phyloP scores from a whole-genome alignment of 2,329 filamentous ascomycete species.

The Colletotrichum tanaceti region DNA sequence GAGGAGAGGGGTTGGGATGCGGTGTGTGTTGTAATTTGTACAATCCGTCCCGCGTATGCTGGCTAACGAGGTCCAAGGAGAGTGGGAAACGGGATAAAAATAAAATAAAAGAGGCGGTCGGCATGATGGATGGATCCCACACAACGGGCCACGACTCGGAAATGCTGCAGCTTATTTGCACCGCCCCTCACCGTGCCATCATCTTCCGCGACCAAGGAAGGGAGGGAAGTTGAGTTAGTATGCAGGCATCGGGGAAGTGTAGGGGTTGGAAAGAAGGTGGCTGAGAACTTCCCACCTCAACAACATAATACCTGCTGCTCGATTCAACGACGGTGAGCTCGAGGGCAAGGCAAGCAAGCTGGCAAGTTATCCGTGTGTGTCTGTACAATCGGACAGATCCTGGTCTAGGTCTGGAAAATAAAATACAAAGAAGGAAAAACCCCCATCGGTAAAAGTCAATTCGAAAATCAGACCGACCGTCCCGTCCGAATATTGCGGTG shows the following conservation, averaged over 20 bases:
- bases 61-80: constrained; percentile 22
- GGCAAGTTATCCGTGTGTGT: too few relatives aligned
- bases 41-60: neutral
- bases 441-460: constrained; percentile 12
- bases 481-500: constrained; percentile 36
- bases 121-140: constrained; percentile 32
- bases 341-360: neutral
- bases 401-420: neutral
- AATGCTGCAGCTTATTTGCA: constrained; percentile 30
- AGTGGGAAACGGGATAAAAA: constrained; percentile 11
- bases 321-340: neutral
- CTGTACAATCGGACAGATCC: constrained; percentile 7
- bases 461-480: neutral
- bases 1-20: neutral
- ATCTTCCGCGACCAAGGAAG: constrained; percentile 1
- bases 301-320: neutral
- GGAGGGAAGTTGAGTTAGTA: neutral
- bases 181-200: constrained; percentile 24
- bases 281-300: constrained; percentile 5
- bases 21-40: constrained; percentile 21
- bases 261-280: constrained; percentile 8
- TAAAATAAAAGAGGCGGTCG: constrained; percentile 40
- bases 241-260: neutral
- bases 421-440: neutral
- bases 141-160: constrained; percentile 26